These are phyloP conservation scores for Wakefieldia striispora DNA, from an alignment of 768 basidiomycete species.

Conservation along the genomic window DNA sequence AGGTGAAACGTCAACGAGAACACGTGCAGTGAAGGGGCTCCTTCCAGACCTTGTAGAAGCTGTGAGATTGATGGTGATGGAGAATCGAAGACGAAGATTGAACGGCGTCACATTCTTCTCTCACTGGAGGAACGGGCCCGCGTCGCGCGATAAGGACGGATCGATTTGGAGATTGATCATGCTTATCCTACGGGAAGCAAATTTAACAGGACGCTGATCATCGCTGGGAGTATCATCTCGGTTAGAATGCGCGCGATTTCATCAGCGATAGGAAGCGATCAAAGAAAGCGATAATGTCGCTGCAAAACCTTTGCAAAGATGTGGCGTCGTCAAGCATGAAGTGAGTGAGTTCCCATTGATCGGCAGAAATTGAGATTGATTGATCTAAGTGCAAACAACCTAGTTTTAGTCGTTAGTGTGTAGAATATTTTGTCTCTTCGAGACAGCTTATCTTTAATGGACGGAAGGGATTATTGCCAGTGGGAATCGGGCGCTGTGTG, in stretches of 20 bases:
- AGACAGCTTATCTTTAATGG: too few relatives aligned
- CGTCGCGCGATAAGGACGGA: slow-evolving; percentile 20
- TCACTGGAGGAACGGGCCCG: slow-evolving; percentile 4
- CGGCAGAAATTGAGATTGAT: too few relatives aligned
- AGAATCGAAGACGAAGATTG: slow-evolving; percentile 12
- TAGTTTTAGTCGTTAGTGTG: too few relatives aligned
- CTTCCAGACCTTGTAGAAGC: background rate
- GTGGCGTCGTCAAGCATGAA: background rate
- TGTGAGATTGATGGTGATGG: slow-evolving; percentile 5
- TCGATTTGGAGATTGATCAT: slow-evolving; percentile 11
- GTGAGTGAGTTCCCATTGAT: background rate
- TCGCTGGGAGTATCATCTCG: slow-evolving; percentile 2
- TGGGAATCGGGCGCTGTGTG: too few relatives aligned
- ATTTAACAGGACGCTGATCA: slow-evolving; percentile 9
- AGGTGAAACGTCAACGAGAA: slow-evolving; percentile 5
- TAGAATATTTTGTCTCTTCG: too few relatives aligned
- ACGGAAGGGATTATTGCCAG: too few relatives aligned
- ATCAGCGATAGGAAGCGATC: background rate
- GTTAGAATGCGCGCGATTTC: slow-evolving; percentile 2
- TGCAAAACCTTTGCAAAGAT: background rate
- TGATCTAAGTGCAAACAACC: too few relatives aligned
- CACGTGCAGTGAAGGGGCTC: background rate
- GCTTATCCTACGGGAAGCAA: slow-evolving; percentile 9
- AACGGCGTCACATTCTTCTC: slow-evolving; percentile 7
- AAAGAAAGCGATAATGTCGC: background rate